phyloP scores from a whole-genome alignment of 2,329 filamentous ascomycete species.

The Fonsecaea pedrosoi region DNA sequence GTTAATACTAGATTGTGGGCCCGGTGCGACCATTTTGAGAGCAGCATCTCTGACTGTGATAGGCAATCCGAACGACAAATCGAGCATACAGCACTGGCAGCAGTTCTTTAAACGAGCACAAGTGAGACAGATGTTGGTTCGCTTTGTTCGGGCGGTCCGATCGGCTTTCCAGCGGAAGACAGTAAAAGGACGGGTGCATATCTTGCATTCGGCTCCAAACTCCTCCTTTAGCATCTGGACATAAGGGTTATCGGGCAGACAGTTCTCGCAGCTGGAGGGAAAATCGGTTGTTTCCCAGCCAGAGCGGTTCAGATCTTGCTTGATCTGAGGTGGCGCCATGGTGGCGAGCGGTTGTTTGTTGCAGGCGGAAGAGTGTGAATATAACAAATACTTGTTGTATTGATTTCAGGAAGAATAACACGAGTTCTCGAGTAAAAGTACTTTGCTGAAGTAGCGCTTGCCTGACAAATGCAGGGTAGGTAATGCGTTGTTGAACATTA shows the following conservation, averaged over 20 bases:
- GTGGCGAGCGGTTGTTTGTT: neutral
- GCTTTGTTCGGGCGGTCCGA: slow-evolving; percentile 87
- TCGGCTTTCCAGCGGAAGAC: slow-evolving; percentile 95
- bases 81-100: slow-evolving; percentile 98
- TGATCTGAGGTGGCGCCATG: slow-evolving; percentile 86
- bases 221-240: slow-evolving; percentile 99
- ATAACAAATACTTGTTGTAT: neutral
- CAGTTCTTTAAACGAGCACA: slow-evolving; percentile 98
- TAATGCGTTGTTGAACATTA: slow-evolving; percentile 16
- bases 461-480: slow-evolving; percentile 8
- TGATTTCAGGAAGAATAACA: neutral
- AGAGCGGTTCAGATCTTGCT: slow-evolving; percentile 91
- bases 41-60: slow-evolving; percentile 95
- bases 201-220: slow-evolving; percentile 83
- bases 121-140: slow-evolving; percentile 93
- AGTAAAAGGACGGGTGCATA: slow-evolving; percentile 93
- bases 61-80: slow-evolving; percentile 92
- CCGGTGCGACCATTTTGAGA: slow-evolving; percentile 95
- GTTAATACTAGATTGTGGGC: slow-evolving; percentile 90
- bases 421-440: neutral
- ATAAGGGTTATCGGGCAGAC: slow-evolving; percentile 93
- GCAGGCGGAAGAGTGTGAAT: neutral
- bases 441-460: neutral
- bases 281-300: slow-evolving; percentile 82
- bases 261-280: slow-evolving; percentile 73